Base-by-base conservation (phyloP, 495 filamentous ascomycete genomes). In the Talaromyces adpressus region DNA sequence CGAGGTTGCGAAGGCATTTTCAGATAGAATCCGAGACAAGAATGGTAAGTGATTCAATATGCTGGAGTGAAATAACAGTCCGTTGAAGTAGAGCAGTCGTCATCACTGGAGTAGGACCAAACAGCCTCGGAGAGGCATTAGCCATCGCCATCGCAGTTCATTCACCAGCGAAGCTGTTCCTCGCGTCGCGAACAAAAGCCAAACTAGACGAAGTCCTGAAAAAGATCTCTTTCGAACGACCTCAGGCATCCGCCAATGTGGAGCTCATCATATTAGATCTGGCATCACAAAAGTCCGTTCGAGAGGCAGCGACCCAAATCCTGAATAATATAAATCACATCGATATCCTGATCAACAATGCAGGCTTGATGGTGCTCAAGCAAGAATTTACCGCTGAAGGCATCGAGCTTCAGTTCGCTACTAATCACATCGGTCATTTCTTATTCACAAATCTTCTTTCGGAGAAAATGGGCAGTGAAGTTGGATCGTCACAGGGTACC, bases 391-490 rank as follows among this genome's bases (percentile, higher is more conserved):
- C 71, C 39, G 71, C 30, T 29, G 77, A 80, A 14, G 78, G 77
- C 0, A 64, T 82, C 39, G 85, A 89, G 68, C 62, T 69, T 18
- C 84, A 88, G 62, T 76, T 88, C 20, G 84, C 73, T 2, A 75
- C 77, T 2, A 85, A 84, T 68, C 79, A 87, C 65, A 64, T 88
- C 5, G 82, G 82, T 20, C 83, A 82, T 57, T 87, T 87, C 66
- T 64, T 87, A 5, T 74, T 87, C 29, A 84, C 83, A 16, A 84
- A 85, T 52, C 69, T 79, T 66, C 67, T 88, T 52, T 75, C 85
- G 63, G 18, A 59, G 27, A 47, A 75, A 41, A 59, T 32, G 14
- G n/a, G 34, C 14, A 12, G 16, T 2, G n/a, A 41, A 22, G 57
- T 51, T 58, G 41, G 41, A n/a, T 6, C 45, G 3, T 49, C 45